Percentiles rank a stretch among this genome's conserved stretches.
phyloP scores from a whole-genome alignment of 306 rosid genomes.

The Rubus parviflorus region DNA sequence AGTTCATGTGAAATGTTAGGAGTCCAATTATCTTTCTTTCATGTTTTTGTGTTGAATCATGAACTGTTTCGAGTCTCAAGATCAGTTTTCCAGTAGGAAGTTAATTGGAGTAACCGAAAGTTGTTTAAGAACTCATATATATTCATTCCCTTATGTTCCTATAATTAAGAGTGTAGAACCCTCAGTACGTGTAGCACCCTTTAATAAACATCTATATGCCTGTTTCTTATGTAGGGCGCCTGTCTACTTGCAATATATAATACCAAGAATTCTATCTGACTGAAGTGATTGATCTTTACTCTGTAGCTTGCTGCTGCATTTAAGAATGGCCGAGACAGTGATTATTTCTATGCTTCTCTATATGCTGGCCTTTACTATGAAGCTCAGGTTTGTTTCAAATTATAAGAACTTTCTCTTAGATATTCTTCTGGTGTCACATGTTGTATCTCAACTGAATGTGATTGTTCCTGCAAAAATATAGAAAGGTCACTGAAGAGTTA shows the following conservation, averaged over 20 bases:
- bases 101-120: neutral
- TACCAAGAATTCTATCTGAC: constrained; percentile 31
- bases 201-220: neutral
- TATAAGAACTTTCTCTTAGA: constrained; percentile 12
- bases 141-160: neutral
- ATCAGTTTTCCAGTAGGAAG: neutral
- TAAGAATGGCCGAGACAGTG: constrained; percentile 56
- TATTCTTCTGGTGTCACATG: constrained; percentile 2
- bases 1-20: neutral
- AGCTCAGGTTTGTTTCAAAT: constrained; percentile 64
- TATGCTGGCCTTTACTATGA: constrained; percentile 85
- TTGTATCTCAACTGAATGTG: neutral
- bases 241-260: neutral
- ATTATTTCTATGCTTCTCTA: constrained; percentile 70
- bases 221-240: neutral
- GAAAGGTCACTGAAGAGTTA: neutral
- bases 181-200: neutral
- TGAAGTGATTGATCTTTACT: constrained; percentile 29
- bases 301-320: constrained; percentile 76
- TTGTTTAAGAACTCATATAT: neutral
- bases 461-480: neutral
- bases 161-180: too few relatives aligned
- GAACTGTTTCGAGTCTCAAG: neutral
- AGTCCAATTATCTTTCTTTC: neutral
- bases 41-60: neutral